phyloP scores from a whole-genome alignment of 768 basidiomycete genomes.

The Hydnum rufescens region DNA sequence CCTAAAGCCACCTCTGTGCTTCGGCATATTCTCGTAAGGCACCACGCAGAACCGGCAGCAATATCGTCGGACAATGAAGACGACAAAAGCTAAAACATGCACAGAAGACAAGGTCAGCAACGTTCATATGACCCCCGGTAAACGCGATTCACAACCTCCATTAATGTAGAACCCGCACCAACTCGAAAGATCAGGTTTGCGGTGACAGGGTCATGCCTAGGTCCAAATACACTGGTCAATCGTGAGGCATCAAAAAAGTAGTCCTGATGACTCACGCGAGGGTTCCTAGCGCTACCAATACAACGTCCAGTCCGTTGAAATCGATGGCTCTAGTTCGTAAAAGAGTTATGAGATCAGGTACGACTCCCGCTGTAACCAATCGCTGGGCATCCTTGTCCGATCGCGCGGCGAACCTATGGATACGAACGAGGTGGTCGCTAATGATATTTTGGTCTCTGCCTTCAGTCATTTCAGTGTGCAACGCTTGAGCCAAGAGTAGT shows the following conservation, averaged over 20 bases:
- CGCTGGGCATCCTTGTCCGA: slow-evolving; percentile 6
- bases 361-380: slow-evolving; percentile 6
- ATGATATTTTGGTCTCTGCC: slow-evolving; percentile 5
- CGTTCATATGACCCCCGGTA: too few species aligned
- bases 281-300: slow-evolving; percentile 6
- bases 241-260: neutral
- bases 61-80: neutral
- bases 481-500: slow-evolving; percentile 2
- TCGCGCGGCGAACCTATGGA: slow-evolving; percentile 2
- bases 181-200: slow-evolving; percentile 9
- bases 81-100: too few species aligned
- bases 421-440: slow-evolving; percentile 3
- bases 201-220: slow-evolving; percentile 6
- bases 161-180: slow-evolving; percentile 1
- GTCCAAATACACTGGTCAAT: neutral
- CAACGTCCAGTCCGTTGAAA: slow-evolving; percentile 3
- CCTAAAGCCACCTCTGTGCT: slow-evolving; percentile 5
- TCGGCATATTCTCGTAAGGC: slow-evolving; percentile 6
- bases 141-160: slow-evolving; percentile 6
- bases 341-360: slow-evolving; percentile 4
- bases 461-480: slow-evolving; percentile 6
- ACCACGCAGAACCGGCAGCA: slow-evolving; percentile 5
- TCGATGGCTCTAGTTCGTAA: slow-evolving; percentile 6
- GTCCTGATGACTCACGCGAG: slow-evolving; percentile 1
- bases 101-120: too few species aligned